These are phyloP conservation scores for Ustilago crameri DNA, from an alignment of 1,284 basidiomycete species.

Conservation along the genomic window DNA sequence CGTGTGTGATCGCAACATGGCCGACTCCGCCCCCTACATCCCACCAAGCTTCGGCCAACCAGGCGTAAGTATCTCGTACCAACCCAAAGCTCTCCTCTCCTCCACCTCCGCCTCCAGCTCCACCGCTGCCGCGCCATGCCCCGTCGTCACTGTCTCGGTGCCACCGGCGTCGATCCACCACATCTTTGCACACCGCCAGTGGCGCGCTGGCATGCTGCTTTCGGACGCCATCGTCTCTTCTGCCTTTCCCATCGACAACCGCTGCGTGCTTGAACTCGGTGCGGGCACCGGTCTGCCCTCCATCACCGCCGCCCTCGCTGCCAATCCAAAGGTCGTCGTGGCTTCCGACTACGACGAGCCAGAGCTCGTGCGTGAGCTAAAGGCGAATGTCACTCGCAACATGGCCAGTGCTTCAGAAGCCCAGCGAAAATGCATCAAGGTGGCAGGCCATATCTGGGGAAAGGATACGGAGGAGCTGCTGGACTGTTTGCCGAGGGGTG, in stretches of 20 bases:
- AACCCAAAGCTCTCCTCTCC: conserved; percentile 27
- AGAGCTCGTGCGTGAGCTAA: conserved; percentile 57
- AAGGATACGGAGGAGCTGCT: conserved; percentile 54
- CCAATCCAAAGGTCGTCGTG: conserved; percentile 36
- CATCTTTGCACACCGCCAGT: conserved; percentile 67
- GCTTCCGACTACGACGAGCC: conserved; percentile 64
- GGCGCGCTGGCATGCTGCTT: conserved; percentile 66
- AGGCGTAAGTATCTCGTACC: conserved; percentile 51
- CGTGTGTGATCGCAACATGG: not conserved
- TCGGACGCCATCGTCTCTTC: conserved; percentile 54
- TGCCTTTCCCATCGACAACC: conserved; percentile 32
- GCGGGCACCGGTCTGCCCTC: conserved; percentile 61
- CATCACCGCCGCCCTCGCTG: conserved; percentile 50
- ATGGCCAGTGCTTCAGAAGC: not conserved
- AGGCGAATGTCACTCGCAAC: conserved; percentile 45
- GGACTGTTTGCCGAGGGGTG: conserved; percentile 47
- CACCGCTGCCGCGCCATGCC: not conserved
- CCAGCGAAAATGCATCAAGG: conserved; percentile 21
- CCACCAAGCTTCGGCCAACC: conserved; percentile 49
- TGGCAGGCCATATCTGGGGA: conserved; percentile 63
- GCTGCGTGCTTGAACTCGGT: conserved; percentile 59
- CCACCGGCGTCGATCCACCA: conserved; percentile 62
- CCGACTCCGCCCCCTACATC: conserved; percentile 22
- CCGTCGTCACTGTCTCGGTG: conserved; percentile 49
- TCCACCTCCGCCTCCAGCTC: not conserved